Conservation (phyloP, 2,329 filamentous ascomycete genomes). For the Penicillium sp. region DNA sequence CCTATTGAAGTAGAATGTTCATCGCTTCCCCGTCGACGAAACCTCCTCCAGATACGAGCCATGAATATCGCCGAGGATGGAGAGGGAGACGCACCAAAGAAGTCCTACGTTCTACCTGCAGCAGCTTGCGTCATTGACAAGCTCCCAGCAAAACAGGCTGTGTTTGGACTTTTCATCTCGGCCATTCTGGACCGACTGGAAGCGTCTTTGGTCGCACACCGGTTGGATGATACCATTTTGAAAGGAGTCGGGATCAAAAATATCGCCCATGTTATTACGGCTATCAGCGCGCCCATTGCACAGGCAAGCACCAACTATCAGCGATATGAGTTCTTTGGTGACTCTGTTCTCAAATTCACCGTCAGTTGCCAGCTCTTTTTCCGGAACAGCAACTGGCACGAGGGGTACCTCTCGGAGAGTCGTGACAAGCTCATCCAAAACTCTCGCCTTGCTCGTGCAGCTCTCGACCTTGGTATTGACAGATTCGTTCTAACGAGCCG, state of each 20-base stretch:
- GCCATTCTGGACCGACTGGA: slow-evolving; percentile 70
- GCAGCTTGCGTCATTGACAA: slow-evolving; percentile 35
- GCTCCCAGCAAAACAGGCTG: slow-evolving; percentile 46
- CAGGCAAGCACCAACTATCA: slow-evolving; percentile 69
- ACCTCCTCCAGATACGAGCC: slow-evolving; percentile 23
- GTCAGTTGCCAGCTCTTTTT: slow-evolving; percentile 64
- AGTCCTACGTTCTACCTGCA: slow-evolving; percentile 20
- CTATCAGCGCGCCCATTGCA: slow-evolving; percentile 66
- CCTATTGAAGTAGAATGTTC: slow-evolving; percentile 28
- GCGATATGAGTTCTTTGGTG: slow-evolving; percentile 80
- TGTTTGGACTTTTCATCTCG: slow-evolving; percentile 64
- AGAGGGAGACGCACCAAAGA: slow-evolving; percentile 13
- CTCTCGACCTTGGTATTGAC: slow-evolving; percentile 63
- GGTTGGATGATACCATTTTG: slow-evolving; percentile 58
- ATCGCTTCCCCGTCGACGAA: slow-evolving; percentile 26
- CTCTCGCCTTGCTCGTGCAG: slow-evolving; percentile 63
- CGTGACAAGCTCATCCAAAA: slow-evolving; percentile 75
- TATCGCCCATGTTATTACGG: slow-evolving; percentile 59
- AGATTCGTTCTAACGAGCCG: slow-evolving; percentile 66
- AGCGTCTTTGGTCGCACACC: slow-evolving; percentile 59
- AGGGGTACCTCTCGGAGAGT: slow-evolving; percentile 67
- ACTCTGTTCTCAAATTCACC: slow-evolving; percentile 75
- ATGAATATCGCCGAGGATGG: slow-evolving; percentile 8
- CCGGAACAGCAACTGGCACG: slow-evolving; percentile 64
- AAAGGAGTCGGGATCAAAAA: slow-evolving; percentile 53